Evolutionary conservation across 768 basidiomycete genomes (phyloP), one percentile per base, ranked within the genome.

Genomic region (Leccinum uliginosum): DNA sequence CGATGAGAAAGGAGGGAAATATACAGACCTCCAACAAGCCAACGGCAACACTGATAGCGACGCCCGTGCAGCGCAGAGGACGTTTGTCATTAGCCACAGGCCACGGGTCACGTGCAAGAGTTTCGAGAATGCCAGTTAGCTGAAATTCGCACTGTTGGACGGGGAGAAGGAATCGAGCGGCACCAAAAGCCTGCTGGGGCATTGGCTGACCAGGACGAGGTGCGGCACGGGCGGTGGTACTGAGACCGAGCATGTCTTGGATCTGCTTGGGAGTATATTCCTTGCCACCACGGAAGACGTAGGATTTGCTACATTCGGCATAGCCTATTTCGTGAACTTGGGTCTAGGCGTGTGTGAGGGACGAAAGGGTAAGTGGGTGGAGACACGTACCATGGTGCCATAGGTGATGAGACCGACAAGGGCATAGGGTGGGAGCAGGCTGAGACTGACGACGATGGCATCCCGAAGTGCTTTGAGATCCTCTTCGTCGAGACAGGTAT

Each of bases 321-420:
- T 98, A 98, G 30, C 95, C 94, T 34, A 98, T 89, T 76, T 99
- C 97, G 72, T 99, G 97, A 1, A 99, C 93, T 87, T 96, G 94
- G 7, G 96, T 83, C 96, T 98, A 23, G 56, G n/a, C 12, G 2
- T 30, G 19, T 6, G 51, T 54, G 26, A 67, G 63, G 5, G 6
- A 46, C 2, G 26, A 43, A 9, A 17, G 12, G 14, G n/a, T 1
- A 24, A 10, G 9, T 1, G 43, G 14, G 10, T 4, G 9, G 56
- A 26, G 38, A 44, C 17, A 74, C 81, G 48, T 65, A 91, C 95
- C 96, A 98, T 98, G 34, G 97, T 99, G 21, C 97, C 97, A 68
- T 75, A 98, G 2, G 97, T 99, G 71, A 99, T 90, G 53, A 99
- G 77, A 23, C 97, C 97, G 59, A 99, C 94, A 38, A 98, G 83